Evolutionary conservation across 495 filamentous ascomycete species (phyloP).

Genomic region (Lepidopterella palustris): DNA sequence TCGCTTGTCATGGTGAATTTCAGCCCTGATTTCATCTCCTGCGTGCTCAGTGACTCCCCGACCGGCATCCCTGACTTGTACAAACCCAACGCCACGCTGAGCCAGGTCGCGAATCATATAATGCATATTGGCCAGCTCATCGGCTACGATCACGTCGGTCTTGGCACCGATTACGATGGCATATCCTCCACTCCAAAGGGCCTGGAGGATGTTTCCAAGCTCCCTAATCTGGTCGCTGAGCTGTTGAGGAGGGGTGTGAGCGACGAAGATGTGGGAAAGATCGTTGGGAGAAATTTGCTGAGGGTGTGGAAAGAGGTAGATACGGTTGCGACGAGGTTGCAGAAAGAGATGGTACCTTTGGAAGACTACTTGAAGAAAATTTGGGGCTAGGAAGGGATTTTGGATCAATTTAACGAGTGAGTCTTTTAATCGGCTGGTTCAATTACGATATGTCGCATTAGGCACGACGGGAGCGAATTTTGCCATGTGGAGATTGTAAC

Average conservation of each 20-base stretch:
- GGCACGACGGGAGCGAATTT: no score
- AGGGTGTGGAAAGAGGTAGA: conserved; percentile 43
- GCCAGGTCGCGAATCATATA: conserved; percentile 70
- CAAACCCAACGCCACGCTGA: conserved; percentile 63
- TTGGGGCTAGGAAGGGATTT: conserved; percentile 5
- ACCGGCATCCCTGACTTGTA: conserved; percentile 38
- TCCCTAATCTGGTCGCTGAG: conserved; percentile 71
- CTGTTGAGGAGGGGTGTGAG: conserved; percentile 37
- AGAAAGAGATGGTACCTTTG: conserved; percentile 29
- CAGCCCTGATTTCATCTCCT: conserved; percentile 71
- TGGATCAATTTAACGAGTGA: no score
- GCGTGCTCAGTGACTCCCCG: conserved; percentile 44
- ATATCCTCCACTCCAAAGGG: conserved; percentile 49
- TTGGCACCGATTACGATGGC: conserved; percentile 73
- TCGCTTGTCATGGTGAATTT: conserved; percentile 76
- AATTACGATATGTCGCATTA: no score
- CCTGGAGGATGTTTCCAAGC: conserved; percentile 75
- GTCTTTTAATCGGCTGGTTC: no score
- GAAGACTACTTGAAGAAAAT: conserved; percentile 31
- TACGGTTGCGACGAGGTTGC: conserved; percentile 34
- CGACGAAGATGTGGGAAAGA: conserved; percentile 36
- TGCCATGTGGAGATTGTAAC: no score
- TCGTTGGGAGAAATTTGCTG: conserved; percentile 39
- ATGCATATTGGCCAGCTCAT: conserved; percentile 61
- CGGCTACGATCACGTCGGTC: conserved; percentile 67